Percentiles rank a stretch among this genome's conserved stretches.
Evolutionary conservation across 2,329 filamentous ascomycete genomes (phyloP).

Genomic region (Pseudomassariella vexata): DNA sequence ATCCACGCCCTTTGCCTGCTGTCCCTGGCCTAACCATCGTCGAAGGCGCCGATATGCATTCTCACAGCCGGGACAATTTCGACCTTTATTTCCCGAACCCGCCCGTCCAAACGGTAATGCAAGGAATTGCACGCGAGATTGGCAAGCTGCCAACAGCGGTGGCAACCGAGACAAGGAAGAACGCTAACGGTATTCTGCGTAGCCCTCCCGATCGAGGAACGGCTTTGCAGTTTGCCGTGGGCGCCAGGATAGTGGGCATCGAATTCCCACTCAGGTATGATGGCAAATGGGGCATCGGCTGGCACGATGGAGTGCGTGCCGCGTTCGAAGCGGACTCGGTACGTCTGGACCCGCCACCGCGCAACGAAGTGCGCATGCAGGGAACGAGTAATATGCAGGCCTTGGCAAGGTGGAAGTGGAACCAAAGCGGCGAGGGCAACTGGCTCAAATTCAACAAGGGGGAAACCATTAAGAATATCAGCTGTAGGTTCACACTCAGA

Average conservation of each 20-base stretch:
- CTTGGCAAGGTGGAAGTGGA: constrained; percentile 48
- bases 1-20: constrained; percentile 45
- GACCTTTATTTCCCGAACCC: constrained; percentile 44
- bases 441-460: constrained; percentile 62
- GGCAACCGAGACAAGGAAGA: constrained; percentile 41
- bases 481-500: constrained; percentile 18
- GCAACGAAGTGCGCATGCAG: constrained; percentile 38
- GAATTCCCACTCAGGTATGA: constrained; percentile 44
- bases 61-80: constrained; percentile 39
- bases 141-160: constrained; percentile 36
- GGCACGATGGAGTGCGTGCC: constrained; percentile 47
- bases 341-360: constrained; percentile 40
- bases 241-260: constrained; percentile 44
- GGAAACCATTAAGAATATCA: constrained; percentile 59
- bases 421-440: constrained; percentile 35
- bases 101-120: constrained; percentile 33
- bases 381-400: constrained; percentile 42
- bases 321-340: constrained; percentile 44
- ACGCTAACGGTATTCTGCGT: constrained; percentile 37
- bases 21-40: constrained; percentile 44
- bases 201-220: constrained; percentile 37
- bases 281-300: constrained; percentile 53
- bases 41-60: constrained; percentile 35
- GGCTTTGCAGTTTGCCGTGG: constrained; percentile 40
- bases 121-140: constrained; percentile 34